These are phyloP conservation scores for Candida germanica DNA, from an alignment of 805 yeast genomes.

Conservation along the genomic window DNA sequence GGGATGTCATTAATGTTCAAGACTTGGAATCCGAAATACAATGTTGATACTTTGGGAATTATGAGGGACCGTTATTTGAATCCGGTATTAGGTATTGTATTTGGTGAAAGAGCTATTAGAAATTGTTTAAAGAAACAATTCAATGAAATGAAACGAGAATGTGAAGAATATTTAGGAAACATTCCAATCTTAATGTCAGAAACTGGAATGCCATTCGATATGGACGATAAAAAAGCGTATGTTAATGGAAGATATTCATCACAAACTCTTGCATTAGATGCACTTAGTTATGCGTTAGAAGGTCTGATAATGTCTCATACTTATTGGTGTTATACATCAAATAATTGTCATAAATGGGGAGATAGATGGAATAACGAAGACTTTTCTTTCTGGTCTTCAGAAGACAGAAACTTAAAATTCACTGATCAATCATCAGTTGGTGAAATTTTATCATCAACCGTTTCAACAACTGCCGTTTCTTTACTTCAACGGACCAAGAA, in stretches of 20 bases:
- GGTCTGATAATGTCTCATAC: constrained; percentile 68
- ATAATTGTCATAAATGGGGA: constrained; percentile 80
- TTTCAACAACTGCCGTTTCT: constrained; percentile 11
- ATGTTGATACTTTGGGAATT: constrained; percentile 87
- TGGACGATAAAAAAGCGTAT: constrained; percentile 79
- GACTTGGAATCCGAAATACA: constrained; percentile 78
- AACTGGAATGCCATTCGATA: constrained; percentile 97
- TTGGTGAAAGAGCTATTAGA: constrained; percentile 79
- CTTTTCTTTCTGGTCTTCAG: constrained; percentile 79
- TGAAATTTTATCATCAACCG: constrained; percentile 11
- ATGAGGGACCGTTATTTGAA: constrained; percentile 72
- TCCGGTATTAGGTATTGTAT: constrained; percentile 71
- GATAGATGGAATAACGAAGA: constrained; percentile 95
- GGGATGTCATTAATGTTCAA: constrained; percentile 92
- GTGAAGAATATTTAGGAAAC: constrained; percentile 56
- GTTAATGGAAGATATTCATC: constrained; percentile 60
- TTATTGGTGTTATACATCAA: constrained; percentile 79
- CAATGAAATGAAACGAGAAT: constrained; percentile 62
- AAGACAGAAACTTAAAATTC: constrained; percentile 41
- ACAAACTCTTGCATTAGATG: constrained; percentile 84
- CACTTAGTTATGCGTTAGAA: constrained; percentile 75
- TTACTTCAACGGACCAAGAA: constrained; percentile 9
- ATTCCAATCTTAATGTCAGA: constrained; percentile 84
- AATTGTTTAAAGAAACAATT: constrained; percentile 70
- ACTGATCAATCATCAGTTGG: constrained; percentile 12